Evolutionary conservation across 176 grass and related monocot species (phyloP).

Genomic region (Juncus inflexus): DNA sequence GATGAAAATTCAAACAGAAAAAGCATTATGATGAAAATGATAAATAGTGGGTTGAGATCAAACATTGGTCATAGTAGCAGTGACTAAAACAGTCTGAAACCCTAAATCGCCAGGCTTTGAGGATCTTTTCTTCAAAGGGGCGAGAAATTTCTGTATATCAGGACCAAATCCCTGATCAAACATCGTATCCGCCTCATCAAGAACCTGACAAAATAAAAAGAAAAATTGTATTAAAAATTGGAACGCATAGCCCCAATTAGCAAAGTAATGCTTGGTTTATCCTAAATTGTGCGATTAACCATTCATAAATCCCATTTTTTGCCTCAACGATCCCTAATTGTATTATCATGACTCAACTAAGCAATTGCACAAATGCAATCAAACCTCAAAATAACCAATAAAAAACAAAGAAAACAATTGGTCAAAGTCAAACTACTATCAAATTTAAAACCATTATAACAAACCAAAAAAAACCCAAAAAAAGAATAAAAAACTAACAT

Average conservation of each 20-base stretch:
- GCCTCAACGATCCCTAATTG: no score
- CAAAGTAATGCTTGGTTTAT: no score
- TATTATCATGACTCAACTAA: no score
- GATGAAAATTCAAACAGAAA: neutral
- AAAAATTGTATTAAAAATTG: neutral
- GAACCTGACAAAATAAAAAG: conserved; percentile 39
- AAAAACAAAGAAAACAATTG: no score
- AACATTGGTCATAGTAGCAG: conserved; percentile 91
- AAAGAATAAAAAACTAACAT: neutral
- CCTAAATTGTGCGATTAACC: no score
- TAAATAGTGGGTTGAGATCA: neutral
- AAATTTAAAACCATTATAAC: conserved; percentile 46
- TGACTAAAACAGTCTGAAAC: conserved; percentile 92
- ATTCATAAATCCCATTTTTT: no score
- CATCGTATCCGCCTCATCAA: conserved; percentile 99
- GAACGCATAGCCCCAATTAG: no score
- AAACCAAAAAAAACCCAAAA: conserved; percentile 38
- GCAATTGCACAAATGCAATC: no score
- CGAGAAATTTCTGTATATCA: conserved; percentile 84
- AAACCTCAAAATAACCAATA: no score
- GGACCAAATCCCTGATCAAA: conserved; percentile 98
- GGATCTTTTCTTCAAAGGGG: conserved; percentile 74
- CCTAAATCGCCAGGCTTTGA: conserved; percentile 62
- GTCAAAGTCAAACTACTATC: no score
- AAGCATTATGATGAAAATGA: conserved; percentile 1